Evolutionary conservation across 176 grass and related monocot species (phyloP), one percentile per base, ranked within the genome.

Genomic region (Eremochloa ophiuroides): DNA sequence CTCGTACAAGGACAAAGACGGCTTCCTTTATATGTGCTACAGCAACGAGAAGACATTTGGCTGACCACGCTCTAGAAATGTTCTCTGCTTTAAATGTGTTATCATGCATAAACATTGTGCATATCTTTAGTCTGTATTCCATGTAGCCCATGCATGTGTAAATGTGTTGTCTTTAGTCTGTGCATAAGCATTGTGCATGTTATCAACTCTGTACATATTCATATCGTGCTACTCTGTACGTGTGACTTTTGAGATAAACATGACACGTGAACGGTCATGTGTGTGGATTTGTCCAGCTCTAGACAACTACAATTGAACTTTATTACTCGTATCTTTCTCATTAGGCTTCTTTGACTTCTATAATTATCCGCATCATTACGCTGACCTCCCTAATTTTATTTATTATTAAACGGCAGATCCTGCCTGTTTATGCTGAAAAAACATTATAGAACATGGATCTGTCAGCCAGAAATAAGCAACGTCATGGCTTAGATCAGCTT

Each of bases 1-100:
- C 6, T 81, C 85, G 0, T 83, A 93, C 88, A 97, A 97, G 72
- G 91, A 93, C 4, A 66, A 85, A 26, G n/a, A n/a, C n/a, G n/a
- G n/a, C n/a, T n/a, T n/a, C n/a, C n/a, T n/a, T n/a, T n/a, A n/a
- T n/a, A n/a, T n/a, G n/a, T n/a, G n/a, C n/a, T n/a, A n/a, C n/a
- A n/a, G n/a, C n/a, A n/a, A n/a, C n/a, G n/a, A n/a, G n/a, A n/a
- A n/a, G n/a, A n/a, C n/a, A n/a, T n/a, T n/a, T n/a, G n/a, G n/a
- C n/a, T n/a, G n/a, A n/a, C n/a, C n/a, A n/a, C n/a, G n/a, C n/a
- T n/a, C n/a, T n/a, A n/a, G n/a, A n/a, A n/a, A n/a, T n/a, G n/a
- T n/a, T n/a, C n/a, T n/a, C n/a, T n/a, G n/a, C n/a, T n/a, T n/a
- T n/a, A n/a, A n/a, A n/a, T n/a, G n/a, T n/a, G n/a, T n/a, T n/a